A percentile compares a stretch with the other conserved stretches of the same genome.
Conservation (phyloP, 2,329 filamentous ascomycete genomes). For the Hypoxylon rubiginosum region DNA sequence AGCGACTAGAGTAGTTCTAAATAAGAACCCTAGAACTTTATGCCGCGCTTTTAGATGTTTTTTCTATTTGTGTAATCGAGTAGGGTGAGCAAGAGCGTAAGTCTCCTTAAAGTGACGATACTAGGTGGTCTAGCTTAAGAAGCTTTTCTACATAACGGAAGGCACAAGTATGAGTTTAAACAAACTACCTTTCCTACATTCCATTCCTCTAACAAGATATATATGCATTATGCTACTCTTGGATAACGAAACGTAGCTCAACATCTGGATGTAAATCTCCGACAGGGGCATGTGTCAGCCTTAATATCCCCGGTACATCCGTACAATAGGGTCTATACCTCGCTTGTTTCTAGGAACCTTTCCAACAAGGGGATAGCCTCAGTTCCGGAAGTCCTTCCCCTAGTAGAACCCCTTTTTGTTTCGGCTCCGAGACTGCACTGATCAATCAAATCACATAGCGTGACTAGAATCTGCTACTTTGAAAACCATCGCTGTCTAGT, state of each 20-base stretch:
- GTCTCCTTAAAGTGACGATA: no score
- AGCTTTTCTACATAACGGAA: no score
- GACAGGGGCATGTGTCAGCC: conserved; percentile 21
- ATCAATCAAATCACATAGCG: not conserved
- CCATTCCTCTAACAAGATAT: no score
- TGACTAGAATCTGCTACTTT: not conserved
- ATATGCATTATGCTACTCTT: not conserved
- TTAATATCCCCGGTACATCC: conserved; percentile 5
- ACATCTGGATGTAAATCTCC: not conserved
- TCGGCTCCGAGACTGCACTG: conserved; percentile 4
- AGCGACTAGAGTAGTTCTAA: not conserved
- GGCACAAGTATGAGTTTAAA: no score
- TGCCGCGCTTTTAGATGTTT: no score
- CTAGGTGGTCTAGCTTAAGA: no score
- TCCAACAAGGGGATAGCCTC: conserved; percentile 10
- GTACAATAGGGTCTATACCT: conserved; percentile 6
- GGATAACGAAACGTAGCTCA: not conserved
- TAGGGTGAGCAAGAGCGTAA: no score
- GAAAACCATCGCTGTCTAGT: not conserved
- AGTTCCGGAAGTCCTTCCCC: not conserved
- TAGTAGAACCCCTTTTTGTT: not conserved
- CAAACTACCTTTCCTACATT: no score
- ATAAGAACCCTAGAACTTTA: not conserved
- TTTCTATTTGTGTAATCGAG: no score
- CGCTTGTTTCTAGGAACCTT: conserved; percentile 12